phyloP scores from a whole-genome alignment of 345 rosid species.

The Boechera stricta region DNA sequence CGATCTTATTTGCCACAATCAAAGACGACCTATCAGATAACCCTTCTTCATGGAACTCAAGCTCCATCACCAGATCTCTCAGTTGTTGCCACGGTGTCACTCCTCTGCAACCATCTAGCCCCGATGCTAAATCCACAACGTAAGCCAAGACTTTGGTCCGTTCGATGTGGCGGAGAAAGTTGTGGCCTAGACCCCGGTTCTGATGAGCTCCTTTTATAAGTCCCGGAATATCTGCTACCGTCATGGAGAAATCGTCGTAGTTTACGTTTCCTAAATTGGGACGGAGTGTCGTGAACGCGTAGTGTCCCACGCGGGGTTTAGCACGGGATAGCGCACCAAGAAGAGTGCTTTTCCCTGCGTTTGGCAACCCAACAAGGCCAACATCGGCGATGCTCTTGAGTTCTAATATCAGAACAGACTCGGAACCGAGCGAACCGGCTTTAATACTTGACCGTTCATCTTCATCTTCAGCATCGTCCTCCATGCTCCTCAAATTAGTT shows the following conservation, averaged over 20 bases:
- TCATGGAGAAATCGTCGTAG: slow-evolving; percentile 78
- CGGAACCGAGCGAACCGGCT: slow-evolving; percentile 70
- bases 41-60: slow-evolving; percentile 84
- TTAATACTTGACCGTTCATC: slow-evolving; percentile 49
- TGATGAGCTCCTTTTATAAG: slow-evolving; percentile 89
- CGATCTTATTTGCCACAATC: slow-evolving; percentile 86
- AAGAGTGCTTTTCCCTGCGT: slow-evolving; percentile 94
- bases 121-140: slow-evolving; percentile 84
- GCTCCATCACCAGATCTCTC: slow-evolving; percentile 76
- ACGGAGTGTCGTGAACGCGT: slow-evolving; percentile 87
- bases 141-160: slow-evolving; percentile 94
- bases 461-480: slow-evolving; percentile 41
- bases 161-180: slow-evolving; percentile 89
- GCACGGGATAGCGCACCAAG: slow-evolving; percentile 87
- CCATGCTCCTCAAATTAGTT: slow-evolving; percentile 26
- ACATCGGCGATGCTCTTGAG: slow-evolving; percentile 97
- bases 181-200: slow-evolving; percentile 88
- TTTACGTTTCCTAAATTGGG: slow-evolving; percentile 88
- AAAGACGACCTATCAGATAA: slow-evolving; percentile 75
- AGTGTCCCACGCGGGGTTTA: slow-evolving; percentile 80
- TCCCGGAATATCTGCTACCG: slow-evolving; percentile 96
- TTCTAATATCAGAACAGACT: slow-evolving; percentile 69
- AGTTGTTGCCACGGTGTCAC: slow-evolving; percentile 86
- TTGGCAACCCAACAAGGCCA: slow-evolving; percentile 98
- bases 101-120: slow-evolving; percentile 71